Conservation (phyloP, 2,329 filamentous ascomycete species). For the Aureobasidium leucospermi region DNA sequence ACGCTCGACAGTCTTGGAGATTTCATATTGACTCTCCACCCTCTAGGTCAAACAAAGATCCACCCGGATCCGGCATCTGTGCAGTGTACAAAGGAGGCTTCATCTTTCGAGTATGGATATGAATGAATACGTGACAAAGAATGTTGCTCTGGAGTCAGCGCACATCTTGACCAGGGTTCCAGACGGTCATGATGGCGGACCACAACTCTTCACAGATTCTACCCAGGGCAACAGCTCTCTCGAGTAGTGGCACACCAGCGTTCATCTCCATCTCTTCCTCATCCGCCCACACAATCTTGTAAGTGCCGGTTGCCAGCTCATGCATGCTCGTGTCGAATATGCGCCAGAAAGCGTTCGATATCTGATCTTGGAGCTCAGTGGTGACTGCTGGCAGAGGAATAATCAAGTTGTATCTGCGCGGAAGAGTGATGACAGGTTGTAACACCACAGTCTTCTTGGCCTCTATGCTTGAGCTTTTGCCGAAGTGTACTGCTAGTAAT, state of each 20-base stretch:
- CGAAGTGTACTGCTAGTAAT: background rate
- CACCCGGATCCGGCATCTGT: background rate
- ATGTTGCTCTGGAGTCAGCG: too few species aligned
- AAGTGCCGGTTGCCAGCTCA: background rate
- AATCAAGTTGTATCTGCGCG: background rate
- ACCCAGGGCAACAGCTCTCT: background rate
- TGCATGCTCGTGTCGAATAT: background rate
- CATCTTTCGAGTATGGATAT: too few species aligned
- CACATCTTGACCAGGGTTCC: background rate
- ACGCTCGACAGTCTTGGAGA: too few species aligned
- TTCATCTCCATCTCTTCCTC: constrained; percentile 5
- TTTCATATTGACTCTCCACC: too few species aligned
- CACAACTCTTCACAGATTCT: background rate
- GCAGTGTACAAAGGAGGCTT: too few species aligned
- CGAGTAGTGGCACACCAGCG: background rate
- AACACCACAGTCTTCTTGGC: background rate
- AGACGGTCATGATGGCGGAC: background rate
- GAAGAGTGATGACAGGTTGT: background rate
- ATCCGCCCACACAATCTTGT: background rate
- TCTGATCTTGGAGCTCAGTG: background rate
- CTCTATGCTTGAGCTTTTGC: background rate
- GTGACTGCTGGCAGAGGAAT: background rate
- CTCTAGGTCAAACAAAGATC: background rate
- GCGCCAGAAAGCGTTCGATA: background rate
- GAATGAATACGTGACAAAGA: background rate